Percentiles rank a stretch among this genome's conserved stretches.
These are phyloP conservation scores for Cladophialophora yegresii DNA, from an alignment of 2,329 filamentous ascomycete species.

Conservation along the genomic window DNA sequence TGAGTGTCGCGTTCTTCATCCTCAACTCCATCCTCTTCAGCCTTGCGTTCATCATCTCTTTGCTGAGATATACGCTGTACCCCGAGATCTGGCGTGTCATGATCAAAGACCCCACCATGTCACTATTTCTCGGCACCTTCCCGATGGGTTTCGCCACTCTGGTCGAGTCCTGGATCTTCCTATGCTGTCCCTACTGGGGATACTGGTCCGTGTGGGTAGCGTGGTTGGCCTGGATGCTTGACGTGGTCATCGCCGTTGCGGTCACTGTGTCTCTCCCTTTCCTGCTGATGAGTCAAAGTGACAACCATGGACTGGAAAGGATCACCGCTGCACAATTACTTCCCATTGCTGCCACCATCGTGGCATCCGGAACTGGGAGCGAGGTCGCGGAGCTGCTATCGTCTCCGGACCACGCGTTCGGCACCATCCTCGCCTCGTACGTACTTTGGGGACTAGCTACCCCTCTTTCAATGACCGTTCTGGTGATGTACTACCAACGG, in stretches of 20 bases:
- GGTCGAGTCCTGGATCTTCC: conserved; percentile 64
- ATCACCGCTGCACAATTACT: conserved; percentile 69
- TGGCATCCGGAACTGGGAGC: conserved; percentile 64
- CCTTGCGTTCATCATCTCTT: conserved; percentile 50
- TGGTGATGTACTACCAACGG: conserved; percentile 70
- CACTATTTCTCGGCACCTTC: conserved; percentile 67
- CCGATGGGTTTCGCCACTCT: conserved; percentile 71
- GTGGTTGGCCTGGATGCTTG: conserved; percentile 62
- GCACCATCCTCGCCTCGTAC: conserved; percentile 66
- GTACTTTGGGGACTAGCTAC: conserved; percentile 66
- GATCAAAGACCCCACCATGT: conserved; percentile 67
- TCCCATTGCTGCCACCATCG: conserved; percentile 67
- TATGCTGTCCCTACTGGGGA: conserved; percentile 64
- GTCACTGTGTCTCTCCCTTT: conserved; percentile 61
- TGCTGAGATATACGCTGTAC: conserved; percentile 65
- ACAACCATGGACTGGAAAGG: conserved; percentile 53
- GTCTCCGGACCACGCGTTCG: conserved; percentile 58
- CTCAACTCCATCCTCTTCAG: conserved; percentile 62
- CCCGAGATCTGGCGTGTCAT: conserved; percentile 67
- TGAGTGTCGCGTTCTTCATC: conserved; percentile 62
- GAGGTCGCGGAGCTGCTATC: conserved; percentile 61
- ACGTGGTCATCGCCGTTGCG: conserved; percentile 55
- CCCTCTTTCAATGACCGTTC: conserved; percentile 62
- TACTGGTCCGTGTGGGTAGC: conserved; percentile 57
- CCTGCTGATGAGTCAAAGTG: conserved; percentile 39